Evolutionary conservation across 2,329 filamentous ascomycete species (phyloP).

Genomic region (Pyrenochaeta sp.): DNA sequence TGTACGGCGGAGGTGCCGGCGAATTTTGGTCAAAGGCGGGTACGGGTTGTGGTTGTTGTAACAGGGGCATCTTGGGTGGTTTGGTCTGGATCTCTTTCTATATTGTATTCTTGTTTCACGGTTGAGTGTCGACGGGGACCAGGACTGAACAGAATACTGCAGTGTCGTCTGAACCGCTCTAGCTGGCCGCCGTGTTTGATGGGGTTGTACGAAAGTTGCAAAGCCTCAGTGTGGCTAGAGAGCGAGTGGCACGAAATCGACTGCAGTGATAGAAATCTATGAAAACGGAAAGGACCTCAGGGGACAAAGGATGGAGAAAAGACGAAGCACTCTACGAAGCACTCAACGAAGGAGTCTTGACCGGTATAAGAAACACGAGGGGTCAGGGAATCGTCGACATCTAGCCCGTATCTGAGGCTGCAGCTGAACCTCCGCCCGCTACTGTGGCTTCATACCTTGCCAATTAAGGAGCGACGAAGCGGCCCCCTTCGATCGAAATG

Average conservation of each 20-base stretch:
- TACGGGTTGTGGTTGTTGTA: slow-evolving; percentile 22
- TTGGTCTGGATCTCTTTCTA: neutral
- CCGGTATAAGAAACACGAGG: slow-evolving; percentile 9
- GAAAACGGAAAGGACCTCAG: no score
- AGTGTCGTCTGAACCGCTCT: no score
- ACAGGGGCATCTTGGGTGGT: slow-evolving; percentile 10
- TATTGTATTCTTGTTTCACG: neutral
- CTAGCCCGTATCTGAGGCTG: slow-evolving; percentile 24
- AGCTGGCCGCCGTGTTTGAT: no score
- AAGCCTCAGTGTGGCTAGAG: no score
- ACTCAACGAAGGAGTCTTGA: neutral
- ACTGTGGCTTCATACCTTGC: slow-evolving; percentile 32
- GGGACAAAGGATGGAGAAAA: no score
- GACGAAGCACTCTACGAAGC: no score
- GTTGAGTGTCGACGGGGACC: no score
- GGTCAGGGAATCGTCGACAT: slow-evolving; percentile 14
- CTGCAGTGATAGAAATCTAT: no score
- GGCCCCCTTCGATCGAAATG: slow-evolving; percentile 6
- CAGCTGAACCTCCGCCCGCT: slow-evolving; percentile 32
- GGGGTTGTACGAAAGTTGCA: no score
- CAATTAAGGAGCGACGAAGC: slow-evolving; percentile 24
- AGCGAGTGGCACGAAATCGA: no score
- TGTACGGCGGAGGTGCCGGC: slow-evolving; percentile 33
- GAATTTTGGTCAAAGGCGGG: slow-evolving; percentile 19
- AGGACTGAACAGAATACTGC: no score